Conservation (phyloP, 1,284 basidiomycete genomes). For the Exsudoporus floridanus region DNA sequence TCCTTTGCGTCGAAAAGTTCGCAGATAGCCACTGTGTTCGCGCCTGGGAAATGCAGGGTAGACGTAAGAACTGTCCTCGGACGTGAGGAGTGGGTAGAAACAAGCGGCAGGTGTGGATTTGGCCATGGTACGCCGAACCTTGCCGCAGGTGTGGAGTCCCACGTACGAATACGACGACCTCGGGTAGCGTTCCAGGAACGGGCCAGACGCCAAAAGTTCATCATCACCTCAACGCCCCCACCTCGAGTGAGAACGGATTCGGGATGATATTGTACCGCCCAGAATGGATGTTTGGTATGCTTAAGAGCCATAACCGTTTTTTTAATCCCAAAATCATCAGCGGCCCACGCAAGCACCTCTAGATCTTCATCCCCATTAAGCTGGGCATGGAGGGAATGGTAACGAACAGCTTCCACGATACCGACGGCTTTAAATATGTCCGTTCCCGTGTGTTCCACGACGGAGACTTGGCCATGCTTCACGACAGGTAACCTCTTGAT, state of each 20-base stretch:
- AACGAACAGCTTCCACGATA: conserved; percentile 76
- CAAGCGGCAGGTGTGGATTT: conserved; percentile 31
- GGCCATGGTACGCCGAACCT: conserved; percentile 59
- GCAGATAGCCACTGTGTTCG: conserved; percentile 49
- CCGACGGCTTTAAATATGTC: conserved; percentile 66
- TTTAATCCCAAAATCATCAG: conserved; percentile 65
- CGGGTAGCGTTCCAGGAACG: conserved; percentile 49
- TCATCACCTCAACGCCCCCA: conserved; percentile 62
- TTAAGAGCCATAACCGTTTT: conserved; percentile 67
- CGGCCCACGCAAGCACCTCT: conserved; percentile 64
- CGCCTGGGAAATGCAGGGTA: conserved; percentile 42
- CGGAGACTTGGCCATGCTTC: conserved; percentile 82
- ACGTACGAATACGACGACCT: conserved; percentile 41
- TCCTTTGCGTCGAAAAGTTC: conserved; percentile 59
- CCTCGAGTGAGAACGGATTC: conserved; percentile 72
- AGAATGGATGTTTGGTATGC: conserved; percentile 74
- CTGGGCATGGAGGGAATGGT: conserved; percentile 73
- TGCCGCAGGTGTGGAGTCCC: conserved; percentile 39
- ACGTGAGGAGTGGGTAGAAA: conserved; percentile 23
- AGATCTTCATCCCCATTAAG: conserved; percentile 46
- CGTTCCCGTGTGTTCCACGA: conserved; percentile 53
- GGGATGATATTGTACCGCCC: conserved; percentile 96
- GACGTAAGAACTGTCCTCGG: conserved; percentile 40
- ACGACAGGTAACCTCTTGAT: conserved; percentile 55
- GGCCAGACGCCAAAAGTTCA: conserved; percentile 71